Base-by-base conservation (phyloP, 2,329 filamentous ascomycete species). In the Aspergillus neotritici region DNA sequence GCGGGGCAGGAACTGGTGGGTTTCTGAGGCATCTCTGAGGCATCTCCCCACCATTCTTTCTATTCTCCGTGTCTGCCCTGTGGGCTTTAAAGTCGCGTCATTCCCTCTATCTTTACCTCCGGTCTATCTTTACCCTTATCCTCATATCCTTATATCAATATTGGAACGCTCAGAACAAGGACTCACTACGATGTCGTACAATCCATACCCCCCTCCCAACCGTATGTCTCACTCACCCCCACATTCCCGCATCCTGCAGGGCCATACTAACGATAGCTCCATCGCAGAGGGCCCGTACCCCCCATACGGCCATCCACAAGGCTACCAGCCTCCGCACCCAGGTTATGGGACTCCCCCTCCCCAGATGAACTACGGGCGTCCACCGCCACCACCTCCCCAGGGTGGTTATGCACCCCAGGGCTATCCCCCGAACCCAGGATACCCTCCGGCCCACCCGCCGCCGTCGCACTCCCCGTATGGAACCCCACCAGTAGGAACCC, bases 371-470 rank as follows among this genome's bases (percentile, higher is more conserved):
- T 54, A 57, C 33, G 53, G 54, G 37, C 56, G 53, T 13, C 51
- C 53, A 4, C 53, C 57, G 4, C 52, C 52, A 16, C 40, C 46
- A 34, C 51, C 54, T 31, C 59, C 64, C 21, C 74, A 73, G 40
- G 38, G 29, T 21, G 52, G 44, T 13, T 46, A 57, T 16, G 56
- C 55, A 34, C 51, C 57, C 29, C 53, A 54, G 21, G 52, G 44
- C 13, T 46, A 57, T 16, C 57, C 55, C 36, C 51, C 57, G 30
- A 52, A 54, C 12, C 49, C 44, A 17, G 58, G 46, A 42, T 48
- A 48, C 35, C 46, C 44, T 29, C 44, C 31, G 16, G 44, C 47
- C 32, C 47, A 49, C 34, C 35, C 51, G 1, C 47, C 51, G 4
- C 44, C 53, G 11, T 43, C 47, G 5, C 53, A 54, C 15, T 38